Evolutionary conservation across 169 alveolate species (phyloP).

Genomic region (Fabrea salina): DNA sequence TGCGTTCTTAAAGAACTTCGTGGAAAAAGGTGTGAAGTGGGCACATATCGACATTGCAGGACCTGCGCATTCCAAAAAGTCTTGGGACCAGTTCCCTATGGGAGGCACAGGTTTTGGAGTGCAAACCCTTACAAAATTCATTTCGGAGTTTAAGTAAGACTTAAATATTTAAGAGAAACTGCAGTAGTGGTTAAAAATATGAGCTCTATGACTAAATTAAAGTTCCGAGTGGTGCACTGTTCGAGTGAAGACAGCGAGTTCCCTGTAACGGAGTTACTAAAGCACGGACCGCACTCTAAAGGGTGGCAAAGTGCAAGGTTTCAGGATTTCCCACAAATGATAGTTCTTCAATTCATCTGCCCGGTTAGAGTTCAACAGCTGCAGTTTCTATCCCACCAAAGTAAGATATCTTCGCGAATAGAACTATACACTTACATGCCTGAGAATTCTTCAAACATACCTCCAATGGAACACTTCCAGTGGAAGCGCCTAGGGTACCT

Average conservation of each 20-base stretch:
- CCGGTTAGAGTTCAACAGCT: slow-evolving; percentile 79
- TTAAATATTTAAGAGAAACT: too few relatives aligned
- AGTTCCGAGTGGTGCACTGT: slow-evolving; percentile 55
- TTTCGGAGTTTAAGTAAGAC: too few relatives aligned
- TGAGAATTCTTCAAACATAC: slow-evolving; percentile 31
- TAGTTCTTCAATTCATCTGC: slow-evolving; percentile 73
- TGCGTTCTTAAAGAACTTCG: slow-evolving; percentile 89
- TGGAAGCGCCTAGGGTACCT: slow-evolving; percentile 89
- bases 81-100: slow-evolving; percentile 4
- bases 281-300: slow-evolving; percentile 72
- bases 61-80: slow-evolving; percentile 64
- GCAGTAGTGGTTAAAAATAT: too few relatives aligned
- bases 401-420: slow-evolving; percentile 82
- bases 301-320: slow-evolving; percentile 84
- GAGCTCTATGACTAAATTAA: neutral
- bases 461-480: slow-evolving; percentile 45
- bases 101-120: slow-evolving; percentile 31
- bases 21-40: slow-evolving; percentile 86
- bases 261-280: slow-evolving; percentile 81
- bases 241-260: slow-evolving; percentile 84
- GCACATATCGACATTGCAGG: slow-evolving; percentile 97
- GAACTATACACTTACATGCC: slow-evolving; percentile 78
- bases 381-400: slow-evolving; percentile 87
- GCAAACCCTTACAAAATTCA: neutral
- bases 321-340: slow-evolving; percentile 84